These are phyloP conservation scores for Pichia thaimueangensis DNA, from an alignment of 805 yeast genomes.

Conservation along the genomic window DNA sequence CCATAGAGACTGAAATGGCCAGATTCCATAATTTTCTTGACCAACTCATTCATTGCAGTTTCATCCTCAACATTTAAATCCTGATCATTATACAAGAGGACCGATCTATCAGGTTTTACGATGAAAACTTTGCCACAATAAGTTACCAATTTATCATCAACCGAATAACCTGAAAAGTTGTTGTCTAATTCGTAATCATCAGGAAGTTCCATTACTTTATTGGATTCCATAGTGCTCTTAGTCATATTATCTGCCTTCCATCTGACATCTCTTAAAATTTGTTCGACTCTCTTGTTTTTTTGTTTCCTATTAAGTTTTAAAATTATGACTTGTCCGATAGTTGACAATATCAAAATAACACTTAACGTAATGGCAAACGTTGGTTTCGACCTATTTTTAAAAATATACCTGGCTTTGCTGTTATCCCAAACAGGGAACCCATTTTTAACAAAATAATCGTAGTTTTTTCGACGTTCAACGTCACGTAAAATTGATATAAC, in stretches of 20 bases:
- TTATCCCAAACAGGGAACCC: constrained; percentile 81
- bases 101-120: constrained; percentile 16
- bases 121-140: constrained; percentile 16
- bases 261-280: constrained; percentile 15
- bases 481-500: constrained; percentile 69
- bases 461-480: constrained; percentile 52
- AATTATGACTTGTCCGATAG: constrained; percentile 12
- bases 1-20: constrained; percentile 14
- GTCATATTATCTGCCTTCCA: constrained; percentile 16
- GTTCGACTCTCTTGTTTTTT: constrained; percentile 14
- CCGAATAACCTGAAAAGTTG: constrained; percentile 5
- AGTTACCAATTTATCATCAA: constrained; percentile 15
- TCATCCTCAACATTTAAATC: constrained; percentile 9
- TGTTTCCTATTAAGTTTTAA: constrained; percentile 11
- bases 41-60: constrained; percentile 8
- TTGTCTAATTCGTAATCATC: constrained; percentile 6
- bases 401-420: constrained; percentile 9
- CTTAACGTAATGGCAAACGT: constrained; percentile 4
- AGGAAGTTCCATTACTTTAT: constrained; percentile 14
- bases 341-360: constrained; percentile 6
- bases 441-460: constrained; percentile 73
- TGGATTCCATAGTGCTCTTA: neutral
- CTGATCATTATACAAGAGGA: constrained; percentile 12
- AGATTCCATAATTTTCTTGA: constrained; percentile 10
- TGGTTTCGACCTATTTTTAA: constrained; percentile 15